A percentile compares a stretch with the other conserved stretches of the same genome.
Conservation (phyloP, 192 early-diverging fungal species). For the Obelidium mucronatum region DNA sequence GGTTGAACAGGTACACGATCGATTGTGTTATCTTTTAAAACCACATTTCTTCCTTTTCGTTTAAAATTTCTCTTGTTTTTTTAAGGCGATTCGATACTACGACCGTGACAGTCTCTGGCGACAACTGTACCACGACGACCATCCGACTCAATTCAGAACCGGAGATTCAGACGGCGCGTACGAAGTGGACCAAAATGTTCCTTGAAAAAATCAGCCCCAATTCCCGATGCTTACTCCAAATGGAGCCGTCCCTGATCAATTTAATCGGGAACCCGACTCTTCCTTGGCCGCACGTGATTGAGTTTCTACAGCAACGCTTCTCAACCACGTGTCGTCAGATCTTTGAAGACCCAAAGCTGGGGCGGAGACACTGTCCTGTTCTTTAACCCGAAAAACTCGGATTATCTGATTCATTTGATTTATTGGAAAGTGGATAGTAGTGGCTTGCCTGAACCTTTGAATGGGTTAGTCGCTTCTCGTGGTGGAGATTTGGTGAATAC, state of each 20-base stretch:
- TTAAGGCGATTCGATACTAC: slow-evolving; percentile 52
- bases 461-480: neutral
- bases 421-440: slow-evolving; percentile 15
- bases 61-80: slow-evolving; percentile 17
- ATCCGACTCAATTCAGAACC: slow-evolving; percentile 24
- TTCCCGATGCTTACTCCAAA: slow-evolving; percentile 42
- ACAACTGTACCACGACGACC: slow-evolving; percentile 39
- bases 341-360: slow-evolving; percentile 21
- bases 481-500: neutral
- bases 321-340: slow-evolving; percentile 25
- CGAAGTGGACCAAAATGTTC: slow-evolving; percentile 62
- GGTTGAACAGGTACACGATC: slow-evolving; percentile 54
- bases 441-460: slow-evolving; percentile 20
- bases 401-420: slow-evolving; percentile 58
- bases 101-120: slow-evolving; percentile 60
- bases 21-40: neutral
- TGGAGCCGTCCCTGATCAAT: slow-evolving; percentile 45
- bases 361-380: slow-evolving; percentile 53
- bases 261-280: slow-evolving; percentile 46
- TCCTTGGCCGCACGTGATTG: slow-evolving; percentile 48
- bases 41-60: neutral
- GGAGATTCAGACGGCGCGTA: slow-evolving; percentile 32
- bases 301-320: slow-evolving; percentile 36
- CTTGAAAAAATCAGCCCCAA: slow-evolving; percentile 59
- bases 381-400: slow-evolving; percentile 54